Percentiles rank a stretch among this genome's conserved stretches.
Evolutionary conservation across 768 basidiomycete species (phyloP).

Genomic region (Gelatoporia subvermispora): DNA sequence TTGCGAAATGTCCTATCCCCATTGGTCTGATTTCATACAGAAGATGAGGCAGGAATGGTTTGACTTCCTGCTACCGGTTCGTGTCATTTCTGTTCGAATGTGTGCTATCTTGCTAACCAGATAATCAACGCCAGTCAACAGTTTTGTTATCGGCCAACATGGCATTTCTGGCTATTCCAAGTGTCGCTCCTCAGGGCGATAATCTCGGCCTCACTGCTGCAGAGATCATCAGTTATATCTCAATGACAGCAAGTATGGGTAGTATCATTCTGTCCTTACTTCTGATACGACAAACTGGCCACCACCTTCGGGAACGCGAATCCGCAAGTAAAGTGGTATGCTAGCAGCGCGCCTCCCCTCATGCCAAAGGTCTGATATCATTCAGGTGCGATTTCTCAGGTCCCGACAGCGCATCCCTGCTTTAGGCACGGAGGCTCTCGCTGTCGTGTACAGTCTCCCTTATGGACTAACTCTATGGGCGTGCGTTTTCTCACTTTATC

Average conservation of each 20-base stretch:
- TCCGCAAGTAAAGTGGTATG: conserved; percentile 34
- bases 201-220: conserved; percentile 33
- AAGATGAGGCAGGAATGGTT: conserved; percentile 22
- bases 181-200: conserved; percentile 14
- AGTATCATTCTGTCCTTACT: conserved; percentile 25
- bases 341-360: neutral
- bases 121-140: conserved; percentile 21
- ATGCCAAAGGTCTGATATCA: conserved; percentile 1
- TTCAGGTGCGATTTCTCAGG: conserved; percentile 21
- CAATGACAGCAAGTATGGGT: conserved; percentile 6
- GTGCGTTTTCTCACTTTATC: conserved; percentile 30
- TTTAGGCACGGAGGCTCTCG: conserved; percentile 45
- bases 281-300: conserved; percentile 29
- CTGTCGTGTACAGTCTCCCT: conserved; percentile 50
- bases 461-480: conserved; percentile 56
- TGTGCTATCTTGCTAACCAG: neutral
- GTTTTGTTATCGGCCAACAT: conserved; percentile 32
- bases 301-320: conserved; percentile 12
- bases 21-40: conserved; percentile 19
- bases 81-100: neutral
- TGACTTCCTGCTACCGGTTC: conserved; percentile 20
- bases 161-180: conserved; percentile 30
- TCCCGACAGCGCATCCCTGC: conserved; percentile 18
- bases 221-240: conserved; percentile 38
- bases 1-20: conserved; percentile 6